These are phyloP conservation scores for Auricularia cornea DNA, from an alignment of 768 basidiomycete species.

Conservation along the genomic window DNA sequence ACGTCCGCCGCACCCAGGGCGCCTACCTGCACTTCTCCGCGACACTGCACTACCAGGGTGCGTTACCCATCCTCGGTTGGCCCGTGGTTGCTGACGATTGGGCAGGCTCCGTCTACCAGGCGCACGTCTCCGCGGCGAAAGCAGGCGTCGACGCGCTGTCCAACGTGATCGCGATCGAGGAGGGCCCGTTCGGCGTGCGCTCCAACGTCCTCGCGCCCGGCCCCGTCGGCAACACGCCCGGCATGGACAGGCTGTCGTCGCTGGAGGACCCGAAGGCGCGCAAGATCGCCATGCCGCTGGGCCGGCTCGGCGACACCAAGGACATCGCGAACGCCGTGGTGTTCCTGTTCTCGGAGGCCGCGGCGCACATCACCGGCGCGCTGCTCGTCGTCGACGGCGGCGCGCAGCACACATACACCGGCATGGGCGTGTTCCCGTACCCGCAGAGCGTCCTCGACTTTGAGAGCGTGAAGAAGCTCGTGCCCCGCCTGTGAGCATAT, in stretches of 20 bases:
- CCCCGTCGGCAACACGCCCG: slow-evolving; percentile 71
- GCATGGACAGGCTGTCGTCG: slow-evolving; percentile 27
- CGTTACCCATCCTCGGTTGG: slow-evolving; percentile 8
- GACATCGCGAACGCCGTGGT: slow-evolving; percentile 29
- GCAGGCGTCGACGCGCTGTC: slow-evolving; percentile 89
- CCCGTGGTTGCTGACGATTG: not conserved
- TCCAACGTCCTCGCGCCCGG: slow-evolving; percentile 84
- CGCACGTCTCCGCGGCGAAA: slow-evolving; percentile 91
- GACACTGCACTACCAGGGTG: slow-evolving; percentile 78
- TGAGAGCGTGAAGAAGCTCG: not conserved
- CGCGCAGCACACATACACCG: slow-evolving; percentile 4
- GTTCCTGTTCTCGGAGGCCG: slow-evolving; percentile 31
- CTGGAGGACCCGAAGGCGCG: slow-evolving; percentile 7
- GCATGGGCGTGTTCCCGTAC: not conserved
- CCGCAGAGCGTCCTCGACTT: not conserved
- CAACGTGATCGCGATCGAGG: slow-evolving; percentile 81
- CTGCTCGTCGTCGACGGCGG: slow-evolving; percentile 20
- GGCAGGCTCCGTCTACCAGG: slow-evolving; percentile 37
- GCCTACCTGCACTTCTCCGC: slow-evolving; percentile 86
- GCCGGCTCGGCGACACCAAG: slow-evolving; percentile 7
- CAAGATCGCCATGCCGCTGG: slow-evolving; percentile 7
- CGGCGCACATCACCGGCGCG: slow-evolving; percentile 27
- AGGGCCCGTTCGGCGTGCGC: slow-evolving; percentile 89
- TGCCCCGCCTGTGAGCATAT: not conserved
- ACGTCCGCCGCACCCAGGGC: slow-evolving; percentile 64